Evolutionary conservation across 768 basidiomycete species (phyloP).

Genomic region (Brasilioporus rufonigricans): DNA sequence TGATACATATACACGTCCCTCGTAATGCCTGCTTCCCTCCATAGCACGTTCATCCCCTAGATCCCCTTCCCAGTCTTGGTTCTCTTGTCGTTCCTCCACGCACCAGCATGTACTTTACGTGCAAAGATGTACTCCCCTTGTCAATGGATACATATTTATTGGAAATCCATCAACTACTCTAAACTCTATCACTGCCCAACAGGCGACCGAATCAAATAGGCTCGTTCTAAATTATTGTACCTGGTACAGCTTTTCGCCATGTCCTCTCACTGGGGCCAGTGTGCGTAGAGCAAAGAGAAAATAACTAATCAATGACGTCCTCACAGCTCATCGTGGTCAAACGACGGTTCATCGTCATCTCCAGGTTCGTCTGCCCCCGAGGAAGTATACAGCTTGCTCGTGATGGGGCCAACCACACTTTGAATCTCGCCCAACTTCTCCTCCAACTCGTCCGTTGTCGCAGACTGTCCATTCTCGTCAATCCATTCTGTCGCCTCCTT

Average conservation of each 20-base stretch:
- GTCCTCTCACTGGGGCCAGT: background rate
- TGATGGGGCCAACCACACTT: slow-evolving; percentile 77
- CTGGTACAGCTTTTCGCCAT: background rate
- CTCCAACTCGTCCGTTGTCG: slow-evolving; percentile 84
- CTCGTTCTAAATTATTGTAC: background rate
- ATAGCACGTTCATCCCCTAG: background rate
- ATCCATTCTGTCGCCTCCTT: slow-evolving; percentile 94
- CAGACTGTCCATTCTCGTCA: slow-evolving; percentile 74
- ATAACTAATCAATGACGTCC: slow-evolving; percentile 7
- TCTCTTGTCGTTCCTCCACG: background rate
- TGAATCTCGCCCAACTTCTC: slow-evolving; percentile 84
- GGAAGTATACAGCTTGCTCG: slow-evolving; percentile 69
- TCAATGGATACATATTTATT: background rate
- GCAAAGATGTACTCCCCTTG: background rate
- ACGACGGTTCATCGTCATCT: slow-evolving; percentile 45
- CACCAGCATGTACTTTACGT: background rate
- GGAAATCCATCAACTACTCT: background rate
- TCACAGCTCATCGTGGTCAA: slow-evolving; percentile 56
- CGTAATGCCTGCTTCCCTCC: slow-evolving; percentile 2
- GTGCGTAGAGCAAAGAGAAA: background rate
- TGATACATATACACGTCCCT: slow-evolving; percentile 4
- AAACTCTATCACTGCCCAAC: too few relatives aligned
- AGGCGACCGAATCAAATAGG: background rate
- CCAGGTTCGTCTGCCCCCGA: slow-evolving; percentile 34
- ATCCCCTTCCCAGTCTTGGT: background rate